Evolutionary conservation across 805 yeast genomes (phyloP), one percentile per base, ranked within the genome.

Genomic region (Starmerella sirachaensis): DNA sequence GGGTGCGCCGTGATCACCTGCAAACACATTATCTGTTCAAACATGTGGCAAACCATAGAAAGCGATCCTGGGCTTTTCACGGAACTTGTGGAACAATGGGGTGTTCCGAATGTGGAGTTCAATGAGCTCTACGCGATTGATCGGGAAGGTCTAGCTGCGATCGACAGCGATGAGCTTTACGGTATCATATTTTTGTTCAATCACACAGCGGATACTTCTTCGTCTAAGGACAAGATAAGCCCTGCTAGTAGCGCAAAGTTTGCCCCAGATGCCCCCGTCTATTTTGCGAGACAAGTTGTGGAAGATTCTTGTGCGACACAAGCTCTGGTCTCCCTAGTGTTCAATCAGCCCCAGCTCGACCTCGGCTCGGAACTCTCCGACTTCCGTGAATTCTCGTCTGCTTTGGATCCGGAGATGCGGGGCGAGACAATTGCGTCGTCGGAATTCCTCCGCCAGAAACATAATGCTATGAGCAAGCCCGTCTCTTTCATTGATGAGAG

Each of bases 271-370:
- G 43, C 49, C 26, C 46, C 54, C 9, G 61, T 76, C 1, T 75
- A 72, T 52, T 76, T 76, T 52, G 80, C 81, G 6, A 64, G 64
- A 32, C 83, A 76, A 51, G 69, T 69, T 19, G 72, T 75, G 37
- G 74, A 72, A 48, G 75, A 76, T 49, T 81, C 83, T 3, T 76
- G 83, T 55, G 83, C 78, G n/a, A 76, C 83, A 1, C 79, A 72
- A 49, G 83, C 82, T 0, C 76, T 76, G 17, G 59, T 76, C 40
- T 72, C 74, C 39, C 58, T 74, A 7, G 55, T 76, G 37, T 48
- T 76, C 41, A 72, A 72, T 49, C 59, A 63, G 36, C 50, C 49
- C 1, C 59, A 55, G 13, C 38, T 74, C 10, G 63, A 63, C 2
- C 38, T 75, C 3, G 82, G 83, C 1, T 55, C 55, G 0, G 71